Evolutionary conservation across 139 green algal genomes (phyloP), one percentile per base, ranked within the genome.

Genomic region (Edaphochlamys debaryana): DNA sequence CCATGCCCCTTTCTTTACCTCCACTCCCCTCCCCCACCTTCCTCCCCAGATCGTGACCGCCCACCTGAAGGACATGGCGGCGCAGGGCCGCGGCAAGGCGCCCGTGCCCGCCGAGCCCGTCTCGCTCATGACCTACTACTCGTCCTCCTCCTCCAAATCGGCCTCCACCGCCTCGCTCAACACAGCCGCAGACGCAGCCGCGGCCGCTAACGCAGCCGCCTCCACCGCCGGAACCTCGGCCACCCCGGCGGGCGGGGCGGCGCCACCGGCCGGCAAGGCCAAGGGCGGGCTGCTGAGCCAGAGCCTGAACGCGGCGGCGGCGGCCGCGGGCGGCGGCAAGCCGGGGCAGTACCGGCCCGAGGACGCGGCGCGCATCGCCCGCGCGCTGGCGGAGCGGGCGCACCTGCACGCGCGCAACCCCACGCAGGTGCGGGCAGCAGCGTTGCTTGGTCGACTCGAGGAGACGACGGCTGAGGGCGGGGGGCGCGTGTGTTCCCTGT

Each of bases 341-440:
- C 4, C 37, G 20, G 19, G 38, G 25, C 2, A 9, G 38, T 81
- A 72, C 60, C 40, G 60, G 19, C 5, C 40, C 0, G 75, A 71
- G 75, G 75, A 81, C 30, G 75, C 75, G 58, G 58, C 41, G 60
- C 58, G 60, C 4, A 4, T 81, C 41, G 75, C 83, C 25, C 79
- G 79, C 3, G 77, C 77, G 20, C 64, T 83, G 77, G 77, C 77
- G 45, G 77, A 83, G 64, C 67, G 58, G 36, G 87, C 87, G 29
- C 87, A 91, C 69, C 32, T 45, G 27, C 85, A 91, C 52, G 87
- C 87, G 32, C 87, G 75, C 37, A 85, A 88, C 73, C 82, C 87
- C 13, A 76, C 79, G 62, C 79, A n/a, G n/a, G n/a, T n/a, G n/a
- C n/a, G n/a, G n/a, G n/a, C n/a, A n/a, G n/a, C n/a, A n/a, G n/a